A percentile compares a stretch with the other conserved stretches of the same genome.
Evolutionary conservation across 2,329 filamentous ascomycete species (phyloP).

Genomic region (Aureobasidium subglaciale): DNA sequence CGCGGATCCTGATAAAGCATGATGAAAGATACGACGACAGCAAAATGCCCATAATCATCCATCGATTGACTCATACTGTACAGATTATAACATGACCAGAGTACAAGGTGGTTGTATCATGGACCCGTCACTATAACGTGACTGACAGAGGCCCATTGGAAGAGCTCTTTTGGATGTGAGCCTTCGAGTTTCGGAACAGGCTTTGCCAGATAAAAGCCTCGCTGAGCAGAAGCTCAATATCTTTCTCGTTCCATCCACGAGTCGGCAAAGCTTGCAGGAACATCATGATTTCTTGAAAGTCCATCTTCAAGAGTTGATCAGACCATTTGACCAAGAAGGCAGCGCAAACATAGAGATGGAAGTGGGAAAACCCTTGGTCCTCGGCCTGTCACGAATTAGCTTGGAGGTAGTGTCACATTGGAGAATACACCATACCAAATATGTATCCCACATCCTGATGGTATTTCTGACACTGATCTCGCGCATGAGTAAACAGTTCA

Average conservation of each 20-base stretch:
- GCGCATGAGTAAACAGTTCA: constrained; percentile 98
- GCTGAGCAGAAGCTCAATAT: constrained; percentile 89
- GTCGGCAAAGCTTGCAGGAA: constrained; percentile 93
- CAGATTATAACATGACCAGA: not conserved
- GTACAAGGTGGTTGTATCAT: not conserved
- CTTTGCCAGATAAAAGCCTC: constrained; percentile 99
- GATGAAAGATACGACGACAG: not conserved
- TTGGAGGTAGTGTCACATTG: not conserved
- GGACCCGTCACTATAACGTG: not conserved
- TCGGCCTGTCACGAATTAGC: constrained; percentile 59
- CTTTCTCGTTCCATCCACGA: constrained; percentile 91
- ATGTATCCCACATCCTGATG: constrained; percentile 99
- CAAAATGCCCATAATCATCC: not conserved
- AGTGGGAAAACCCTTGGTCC: constrained; percentile 96
- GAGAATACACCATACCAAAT: constrained; percentile 61
- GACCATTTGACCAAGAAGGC: constrained; percentile 99
- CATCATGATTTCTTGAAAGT: constrained; percentile 99
- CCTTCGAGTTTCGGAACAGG: constrained; percentile 87
- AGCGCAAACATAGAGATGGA: constrained; percentile 96
- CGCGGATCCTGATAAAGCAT: not conserved
- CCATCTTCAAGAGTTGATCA: constrained; percentile 89
- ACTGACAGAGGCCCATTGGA: not conserved
- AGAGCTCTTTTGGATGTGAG: constrained; percentile 54
- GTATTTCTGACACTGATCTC: constrained; percentile 95
- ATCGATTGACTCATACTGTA: not conserved